Evolutionary conservation across 1,139 yeast genomes (phyloP).

Genomic region (Geotrichum klebahnii): DNA sequence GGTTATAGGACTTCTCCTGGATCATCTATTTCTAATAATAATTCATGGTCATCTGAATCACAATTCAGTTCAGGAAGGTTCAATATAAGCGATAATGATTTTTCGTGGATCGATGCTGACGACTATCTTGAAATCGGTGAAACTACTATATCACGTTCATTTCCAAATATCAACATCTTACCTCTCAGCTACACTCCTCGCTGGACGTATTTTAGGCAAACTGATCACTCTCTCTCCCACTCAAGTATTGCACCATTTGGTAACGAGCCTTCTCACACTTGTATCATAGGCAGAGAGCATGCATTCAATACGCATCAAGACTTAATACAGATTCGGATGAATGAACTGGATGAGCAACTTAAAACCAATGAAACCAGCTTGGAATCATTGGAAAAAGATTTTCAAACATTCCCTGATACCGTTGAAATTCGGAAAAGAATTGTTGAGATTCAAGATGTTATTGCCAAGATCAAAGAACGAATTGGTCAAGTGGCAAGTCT

Average conservation of each 20-base stretch:
- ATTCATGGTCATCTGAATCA: conserved; percentile 23
- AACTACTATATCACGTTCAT: conserved; percentile 41
- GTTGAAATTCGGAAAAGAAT: conserved; percentile 30
- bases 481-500: conserved; percentile 14
- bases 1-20: conserved; percentile 27
- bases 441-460: conserved; percentile 36
- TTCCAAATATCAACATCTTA: conserved; percentile 55
- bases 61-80: conserved; percentile 32
- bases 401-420: conserved; percentile 30
- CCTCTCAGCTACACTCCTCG: conserved; percentile 74
- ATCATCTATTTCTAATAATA: conserved; percentile 23
- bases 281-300: conserved; percentile 51
- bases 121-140: conserved; percentile 72
- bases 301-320: conserved; percentile 37
- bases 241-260: conserved; percentile 58
- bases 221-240: conserved; percentile 40
- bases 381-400: conserved; percentile 36
- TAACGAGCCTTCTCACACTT: conserved; percentile 59
- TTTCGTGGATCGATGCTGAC: conserved; percentile 71
- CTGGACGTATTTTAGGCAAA: conserved; percentile 68
- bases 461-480: conserved; percentile 41
- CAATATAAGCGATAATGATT: conserved; percentile 46
- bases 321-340: conserved; percentile 34
- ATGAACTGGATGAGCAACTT: conserved; percentile 48
- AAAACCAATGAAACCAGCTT: conserved; percentile 39